A percentile compares a stretch with the other conserved stretches of the same genome.
Evolutionary conservation across 2,329 filamentous ascomycete genomes (phyloP).

Genomic region (Neonectria magnoliae): DNA sequence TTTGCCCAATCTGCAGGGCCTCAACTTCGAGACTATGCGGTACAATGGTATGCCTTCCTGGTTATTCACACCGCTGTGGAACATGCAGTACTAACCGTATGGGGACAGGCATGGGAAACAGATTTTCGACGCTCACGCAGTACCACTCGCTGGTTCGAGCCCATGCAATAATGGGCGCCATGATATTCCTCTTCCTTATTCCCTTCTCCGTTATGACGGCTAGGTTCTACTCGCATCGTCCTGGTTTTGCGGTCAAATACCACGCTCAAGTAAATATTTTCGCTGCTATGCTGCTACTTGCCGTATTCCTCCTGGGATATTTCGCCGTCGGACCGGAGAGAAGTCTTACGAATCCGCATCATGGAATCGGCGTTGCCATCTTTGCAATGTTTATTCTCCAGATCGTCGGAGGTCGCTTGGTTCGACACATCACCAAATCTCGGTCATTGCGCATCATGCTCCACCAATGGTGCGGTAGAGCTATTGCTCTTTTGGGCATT

Average conservation of each 20-base stretch:
- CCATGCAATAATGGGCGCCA: slow-evolving; percentile 76
- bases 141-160: slow-evolving; percentile 77
- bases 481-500: slow-evolving; percentile 82
- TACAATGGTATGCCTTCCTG: slow-evolving; percentile 74
- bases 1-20: slow-evolving; percentile 77
- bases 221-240: slow-evolving; percentile 73
- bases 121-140: slow-evolving; percentile 73
- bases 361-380: slow-evolving; percentile 83
- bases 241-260: slow-evolving; percentile 70
- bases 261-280: slow-evolving; percentile 81
- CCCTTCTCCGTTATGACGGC: slow-evolving; percentile 79
- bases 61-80: background rate
- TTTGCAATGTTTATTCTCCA: slow-evolving; percentile 79
- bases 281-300: slow-evolving; percentile 73
- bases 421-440: slow-evolving; percentile 62
- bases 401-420: slow-evolving; percentile 73
- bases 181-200: slow-evolving; percentile 79
- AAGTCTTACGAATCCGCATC: slow-evolving; percentile 82
- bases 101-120: slow-evolving; percentile 80
- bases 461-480: slow-evolving; percentile 88
- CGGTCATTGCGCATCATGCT: slow-evolving; percentile 68
- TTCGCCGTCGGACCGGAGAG: slow-evolving; percentile 79
- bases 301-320: slow-evolving; percentile 78
- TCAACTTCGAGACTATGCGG: slow-evolving; percentile 84
- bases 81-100: slow-evolving; percentile 25